Base-by-base conservation (phyloP, 805 yeast species). In the Hermanozyma aechmeae region DNA sequence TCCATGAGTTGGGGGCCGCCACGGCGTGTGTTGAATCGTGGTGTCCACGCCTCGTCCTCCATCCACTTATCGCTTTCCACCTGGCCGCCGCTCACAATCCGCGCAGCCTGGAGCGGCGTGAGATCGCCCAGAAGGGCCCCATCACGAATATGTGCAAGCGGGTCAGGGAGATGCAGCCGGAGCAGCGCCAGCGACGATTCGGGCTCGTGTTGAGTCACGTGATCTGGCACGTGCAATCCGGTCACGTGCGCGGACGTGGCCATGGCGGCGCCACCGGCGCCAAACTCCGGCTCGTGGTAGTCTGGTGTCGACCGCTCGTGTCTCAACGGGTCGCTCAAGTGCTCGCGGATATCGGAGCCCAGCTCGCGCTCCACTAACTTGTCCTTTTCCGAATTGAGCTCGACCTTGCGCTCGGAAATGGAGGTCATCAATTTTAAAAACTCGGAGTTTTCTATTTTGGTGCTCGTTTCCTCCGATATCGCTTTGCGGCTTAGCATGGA, bases 71-170 rank as follows among this genome's bases (percentile, higher is more conserved):
- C 16, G 6, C 43, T 27, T 19, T 45, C 42, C 13, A 62, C 62
- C 38, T 62, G 69, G 23, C 58, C 53, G 0, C 68, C 68, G 34
- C 63, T 58, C 14, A 61, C 42, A 5, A 61, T 45, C 32, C 54
- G 48, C 3, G 69, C 69, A 3, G 68, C 66, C 25, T 48, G 45
- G 6, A 62, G 42, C 3, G 67, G 58, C 13, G 31, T 36, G 21
- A 59, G 38, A 17, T 42, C 48, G 9, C 43, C 53, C 9, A 37
- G 43, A 7, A 62, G 41, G n/a, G 43, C 52, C 2, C 68, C 68
- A 29, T 62, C 65, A 24, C 44, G 45, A 14, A 62, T 51, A 34
- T 62, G 69, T 4, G 66, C 63, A 26, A 62, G 43, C 1, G 69
- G 69, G 29, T 62, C 69, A 1, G 69, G 68, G 18, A 61, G 45